Conservation (phyloP, 495 filamentous ascomycete genomes). For the Penicillium antarcticum region DNA sequence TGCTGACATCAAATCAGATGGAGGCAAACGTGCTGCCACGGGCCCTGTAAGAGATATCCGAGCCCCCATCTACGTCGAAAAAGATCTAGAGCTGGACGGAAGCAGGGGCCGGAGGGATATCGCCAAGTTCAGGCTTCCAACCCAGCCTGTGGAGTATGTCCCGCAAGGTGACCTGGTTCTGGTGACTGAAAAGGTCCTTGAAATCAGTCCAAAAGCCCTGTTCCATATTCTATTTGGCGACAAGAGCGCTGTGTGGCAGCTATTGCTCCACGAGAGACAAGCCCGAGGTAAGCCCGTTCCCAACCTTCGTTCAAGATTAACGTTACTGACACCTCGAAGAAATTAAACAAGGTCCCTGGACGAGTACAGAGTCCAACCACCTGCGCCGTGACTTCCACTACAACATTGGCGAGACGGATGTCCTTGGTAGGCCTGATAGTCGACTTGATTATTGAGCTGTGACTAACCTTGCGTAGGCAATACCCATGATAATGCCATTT, state of each 20-base stretch:
- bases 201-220: conserved; percentile 85
- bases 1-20: conserved; percentile 41
- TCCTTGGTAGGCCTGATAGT: conserved; percentile 51
- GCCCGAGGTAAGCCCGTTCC: conserved; percentile 53
- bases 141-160: conserved; percentile 76
- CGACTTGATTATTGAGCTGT: neutral
- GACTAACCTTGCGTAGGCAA: conserved; percentile 29
- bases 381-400: conserved; percentile 79
- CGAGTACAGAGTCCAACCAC: conserved; percentile 60
- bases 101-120: conserved; percentile 44
- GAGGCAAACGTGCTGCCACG: conserved; percentile 14
- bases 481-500: conserved; percentile 54
- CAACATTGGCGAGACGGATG: conserved; percentile 62
- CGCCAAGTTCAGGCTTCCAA: conserved; percentile 80
- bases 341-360: conserved; percentile 85
- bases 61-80: conserved; percentile 60
- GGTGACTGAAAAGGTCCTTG: conserved; percentile 71
- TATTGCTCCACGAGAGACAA: conserved; percentile 80
- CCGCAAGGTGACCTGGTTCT: conserved; percentile 74
- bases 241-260: conserved; percentile 89
- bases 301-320: neutral
- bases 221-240: conserved; percentile 97
- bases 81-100: conserved; percentile 51
- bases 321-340: conserved; percentile 32
- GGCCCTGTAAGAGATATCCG: conserved; percentile 53